These are phyloP conservation scores for Tetradesmus obliquus DNA, from an alignment of 139 green algal genomes.

Conservation along the genomic window DNA sequence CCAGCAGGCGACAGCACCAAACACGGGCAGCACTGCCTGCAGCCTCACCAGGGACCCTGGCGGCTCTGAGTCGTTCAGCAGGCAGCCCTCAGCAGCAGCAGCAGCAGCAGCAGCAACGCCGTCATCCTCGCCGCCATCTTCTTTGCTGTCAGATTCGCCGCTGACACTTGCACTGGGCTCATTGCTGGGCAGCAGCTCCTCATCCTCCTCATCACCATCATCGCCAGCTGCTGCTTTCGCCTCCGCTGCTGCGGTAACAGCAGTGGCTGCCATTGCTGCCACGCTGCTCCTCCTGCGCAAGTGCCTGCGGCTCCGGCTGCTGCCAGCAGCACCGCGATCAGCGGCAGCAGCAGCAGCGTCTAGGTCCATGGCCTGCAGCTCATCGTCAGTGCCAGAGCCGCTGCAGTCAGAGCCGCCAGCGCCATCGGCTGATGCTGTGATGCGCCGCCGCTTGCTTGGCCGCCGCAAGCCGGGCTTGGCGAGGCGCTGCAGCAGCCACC, in stretches of 20 bases:
- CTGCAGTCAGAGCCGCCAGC: neutral
- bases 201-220: neutral
- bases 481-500: neutral
- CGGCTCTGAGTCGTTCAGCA: slow-evolving; percentile 16
- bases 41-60: slow-evolving; percentile 18
- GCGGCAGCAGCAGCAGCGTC: neutral
- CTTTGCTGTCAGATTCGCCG: neutral
- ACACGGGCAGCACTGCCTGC: too few species aligned
- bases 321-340: neutral
- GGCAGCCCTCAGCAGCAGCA: neutral
- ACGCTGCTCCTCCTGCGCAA: neutral
- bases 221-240: neutral
- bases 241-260: neutral
- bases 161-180: neutral
- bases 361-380: neutral
- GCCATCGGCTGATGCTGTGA: neutral
- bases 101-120: neutral
- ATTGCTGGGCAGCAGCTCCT: neutral
- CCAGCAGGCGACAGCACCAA: neutral
- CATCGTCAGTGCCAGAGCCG: neutral
- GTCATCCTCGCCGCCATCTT: neutral
- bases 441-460: neutral
- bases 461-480: neutral
- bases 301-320: neutral
- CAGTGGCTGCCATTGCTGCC: neutral